A percentile compares a stretch with the other conserved stretches of the same genome.
These are phyloP conservation scores for Colletotrichum australisinense DNA, from an alignment of 2,329 filamentous ascomycete genomes.

Conservation along the genomic window DNA sequence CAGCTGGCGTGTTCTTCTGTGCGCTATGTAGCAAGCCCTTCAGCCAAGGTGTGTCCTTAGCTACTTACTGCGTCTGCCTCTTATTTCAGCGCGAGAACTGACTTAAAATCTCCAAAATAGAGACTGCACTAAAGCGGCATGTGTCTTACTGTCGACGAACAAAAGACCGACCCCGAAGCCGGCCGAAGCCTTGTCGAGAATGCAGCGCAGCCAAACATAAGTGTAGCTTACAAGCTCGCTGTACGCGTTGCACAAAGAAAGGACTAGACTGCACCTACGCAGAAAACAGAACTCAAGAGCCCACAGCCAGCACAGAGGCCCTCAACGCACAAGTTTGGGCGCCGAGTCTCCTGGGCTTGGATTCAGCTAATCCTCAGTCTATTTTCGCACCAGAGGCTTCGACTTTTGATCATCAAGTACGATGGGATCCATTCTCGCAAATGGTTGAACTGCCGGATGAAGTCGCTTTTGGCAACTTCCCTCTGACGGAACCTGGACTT, in stretches of 20 bases:
- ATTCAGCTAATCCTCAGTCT: background rate
- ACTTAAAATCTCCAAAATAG: background rate
- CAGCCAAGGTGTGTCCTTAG: constrained; percentile 4
- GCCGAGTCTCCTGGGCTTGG: background rate
- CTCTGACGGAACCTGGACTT: background rate
- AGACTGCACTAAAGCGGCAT: constrained; percentile 16
- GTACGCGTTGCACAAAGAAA: constrained; percentile 24
- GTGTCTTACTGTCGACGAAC: constrained; percentile 20
- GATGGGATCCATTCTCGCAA: background rate
- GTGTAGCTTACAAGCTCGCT: constrained; percentile 19
- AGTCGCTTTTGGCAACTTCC: background rate
- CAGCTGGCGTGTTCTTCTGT: constrained; percentile 9
- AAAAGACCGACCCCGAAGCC: constrained; percentile 3
- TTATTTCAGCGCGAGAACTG: background rate
- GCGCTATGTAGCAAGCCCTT: constrained; percentile 28
- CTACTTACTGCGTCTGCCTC: no score
- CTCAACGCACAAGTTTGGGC: background rate
- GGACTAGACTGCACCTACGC: constrained; percentile 24
- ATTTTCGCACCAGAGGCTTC: background rate
- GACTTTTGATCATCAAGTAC: background rate
- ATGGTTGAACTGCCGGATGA: background rate
- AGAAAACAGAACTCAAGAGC: background rate
- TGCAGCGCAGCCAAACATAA: constrained; percentile 31
- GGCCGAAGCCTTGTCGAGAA: constrained; percentile 25
- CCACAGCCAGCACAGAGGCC: background rate